Evolutionary conservation across 225 moss, liverwort and hornwort species (phyloP), one percentile per base, ranked within the genome.

Genomic region (Thuidium tamariscinum): DNA sequence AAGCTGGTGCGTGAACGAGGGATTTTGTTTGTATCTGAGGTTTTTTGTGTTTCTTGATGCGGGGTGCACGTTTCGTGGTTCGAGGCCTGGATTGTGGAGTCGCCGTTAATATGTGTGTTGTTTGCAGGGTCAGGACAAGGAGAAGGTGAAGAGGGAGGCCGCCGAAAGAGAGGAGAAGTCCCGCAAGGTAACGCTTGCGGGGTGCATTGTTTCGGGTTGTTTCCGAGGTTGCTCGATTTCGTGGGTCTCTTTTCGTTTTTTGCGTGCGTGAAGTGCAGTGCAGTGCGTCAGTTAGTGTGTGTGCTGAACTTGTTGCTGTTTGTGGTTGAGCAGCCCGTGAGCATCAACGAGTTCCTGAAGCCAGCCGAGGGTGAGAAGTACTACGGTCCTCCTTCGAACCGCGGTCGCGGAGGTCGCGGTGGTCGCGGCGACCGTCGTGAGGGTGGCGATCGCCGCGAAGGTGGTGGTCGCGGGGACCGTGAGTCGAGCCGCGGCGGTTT

Each of bases 331-430:
- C 81, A 95, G 95, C 89, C 92, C 56, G 93, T 95, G 84, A 98
- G 95, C 87, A 98, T 98, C 90, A 98, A 98, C 83, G 97, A 98
- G 84, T 98, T 98, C 29, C 62, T 98, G 79, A 98, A 98, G 74
- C 98, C 98, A 3, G 93, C 92, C 2, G 98, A 97, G 20, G 98
- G 98, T 12, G 97, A 96, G 79, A 95, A 90, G 79, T 95, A 89
- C 59, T 95, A 95, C 49, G 94, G 94, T 51, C 86, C 92, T 74
- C 76, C 87, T 4, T 85, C 95, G 22, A 89, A 51, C 49, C 95
- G 98, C 12, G 95, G 95, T 1, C 96, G 98, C 26, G 96, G 96
- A 64, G 88, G 88, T 39, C 89, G 95, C 5, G 85, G 86, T 49
- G 84, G 83, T 52, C 95, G 93, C 17, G 92, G 95, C 22, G 91